A percentile compares a stretch with the other conserved stretches of the same genome.
These are phyloP conservation scores for Penicillium chermesinum DNA, from an alignment of 495 filamentous ascomycete species.

Conservation along the genomic window DNA sequence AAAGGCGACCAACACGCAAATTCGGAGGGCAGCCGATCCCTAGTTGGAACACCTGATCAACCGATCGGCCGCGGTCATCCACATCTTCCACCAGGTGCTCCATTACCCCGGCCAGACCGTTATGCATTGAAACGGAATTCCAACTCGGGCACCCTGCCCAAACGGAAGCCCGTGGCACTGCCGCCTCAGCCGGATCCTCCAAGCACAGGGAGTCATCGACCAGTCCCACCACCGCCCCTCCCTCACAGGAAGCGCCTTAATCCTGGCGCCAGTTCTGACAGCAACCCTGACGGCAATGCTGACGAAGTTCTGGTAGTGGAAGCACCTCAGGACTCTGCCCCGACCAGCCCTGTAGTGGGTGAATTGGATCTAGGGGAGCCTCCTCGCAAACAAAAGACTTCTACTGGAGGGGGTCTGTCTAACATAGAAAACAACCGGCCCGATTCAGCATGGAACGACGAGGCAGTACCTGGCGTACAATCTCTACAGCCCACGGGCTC, in stretches of 20 bases:
- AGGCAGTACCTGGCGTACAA: conserved; percentile 1
- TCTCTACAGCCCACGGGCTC: background rate
- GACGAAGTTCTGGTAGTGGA: conserved; percentile 49
- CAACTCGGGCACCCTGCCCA: conserved; percentile 47
- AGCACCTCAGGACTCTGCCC: conserved; percentile 48
- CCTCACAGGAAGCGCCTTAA: conserved; percentile 29
- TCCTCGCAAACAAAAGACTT: background rate
- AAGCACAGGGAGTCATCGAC: conserved; percentile 20
- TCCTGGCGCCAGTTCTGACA: conserved; percentile 23
- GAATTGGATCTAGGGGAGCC: conserved; percentile 19
- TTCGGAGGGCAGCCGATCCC: conserved; percentile 30
- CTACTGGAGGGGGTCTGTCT: conserved; percentile 8
- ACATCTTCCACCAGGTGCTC: conserved; percentile 50
- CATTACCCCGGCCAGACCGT: conserved; percentile 68
- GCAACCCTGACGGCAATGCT: conserved; percentile 10
- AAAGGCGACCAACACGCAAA: conserved; percentile 40
- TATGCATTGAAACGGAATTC: conserved; percentile 55
- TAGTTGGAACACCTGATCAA: conserved; percentile 52
- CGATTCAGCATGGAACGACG: background rate
- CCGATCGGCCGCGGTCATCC: conserved; percentile 67
- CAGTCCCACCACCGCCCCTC: conserved; percentile 12
- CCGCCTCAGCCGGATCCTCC: conserved; percentile 30
- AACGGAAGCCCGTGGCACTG: conserved; percentile 52
- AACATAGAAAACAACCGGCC: background rate
- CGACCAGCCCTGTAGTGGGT: conserved; percentile 40